These are phyloP conservation scores for Fagopyrum esculentum DNA, from an alignment of 148 eudicot species.

Conservation along the genomic window DNA sequence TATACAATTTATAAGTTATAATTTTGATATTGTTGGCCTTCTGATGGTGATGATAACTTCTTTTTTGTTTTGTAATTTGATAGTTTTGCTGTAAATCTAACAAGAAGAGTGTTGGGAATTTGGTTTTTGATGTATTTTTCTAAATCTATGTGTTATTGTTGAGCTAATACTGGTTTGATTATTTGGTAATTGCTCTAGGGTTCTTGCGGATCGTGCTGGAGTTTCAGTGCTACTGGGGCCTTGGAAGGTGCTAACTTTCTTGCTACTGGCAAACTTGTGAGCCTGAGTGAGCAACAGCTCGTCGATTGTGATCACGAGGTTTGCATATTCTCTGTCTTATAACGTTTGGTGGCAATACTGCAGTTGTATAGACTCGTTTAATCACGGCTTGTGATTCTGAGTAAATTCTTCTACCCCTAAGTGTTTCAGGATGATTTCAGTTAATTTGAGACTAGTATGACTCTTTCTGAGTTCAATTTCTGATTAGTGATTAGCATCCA, in stretches of 20 bases:
- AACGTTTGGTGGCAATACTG: background rate
- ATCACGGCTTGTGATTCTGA: background rate
- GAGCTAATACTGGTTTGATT: background rate
- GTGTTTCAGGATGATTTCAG: background rate
- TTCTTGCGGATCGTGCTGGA: constrained; percentile 17
- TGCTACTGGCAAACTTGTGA: constrained; percentile 12
- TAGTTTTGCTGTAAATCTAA: background rate
- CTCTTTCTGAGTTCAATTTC: background rate
- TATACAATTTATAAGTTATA: background rate
- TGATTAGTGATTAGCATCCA: background rate
- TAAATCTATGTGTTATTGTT: background rate
- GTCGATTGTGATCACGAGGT: constrained; percentile 14
- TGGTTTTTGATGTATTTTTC: background rate
- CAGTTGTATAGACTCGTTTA: background rate
- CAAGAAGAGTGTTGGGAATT: background rate
- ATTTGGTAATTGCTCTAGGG: background rate
- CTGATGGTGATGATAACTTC: background rate
- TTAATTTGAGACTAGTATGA: background rate
- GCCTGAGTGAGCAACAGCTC: constrained; percentile 17
- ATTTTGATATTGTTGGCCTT: background rate
- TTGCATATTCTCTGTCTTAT: background rate
- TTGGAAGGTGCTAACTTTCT: constrained; percentile 15
- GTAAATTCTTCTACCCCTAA: background rate
- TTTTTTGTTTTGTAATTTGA: background rate
- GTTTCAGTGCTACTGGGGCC: constrained; percentile 16